phyloP scores from a whole-genome alignment of 2,329 filamentous ascomycete species.

The Elsinoe batatas region DNA sequence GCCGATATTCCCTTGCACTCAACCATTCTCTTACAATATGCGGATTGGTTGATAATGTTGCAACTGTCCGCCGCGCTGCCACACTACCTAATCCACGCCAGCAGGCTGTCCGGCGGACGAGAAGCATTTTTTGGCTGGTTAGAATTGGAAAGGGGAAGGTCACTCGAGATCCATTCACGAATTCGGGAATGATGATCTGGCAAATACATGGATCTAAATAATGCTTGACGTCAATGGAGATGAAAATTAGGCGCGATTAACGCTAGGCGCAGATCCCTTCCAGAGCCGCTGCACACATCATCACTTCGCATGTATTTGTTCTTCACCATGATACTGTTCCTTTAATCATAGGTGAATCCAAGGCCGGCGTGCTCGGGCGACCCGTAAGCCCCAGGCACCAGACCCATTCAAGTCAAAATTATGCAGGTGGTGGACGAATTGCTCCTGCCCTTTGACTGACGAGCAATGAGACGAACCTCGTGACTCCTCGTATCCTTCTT shows the following conservation, averaged over 20 bases:
- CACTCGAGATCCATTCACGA: too few species aligned
- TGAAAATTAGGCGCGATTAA: background rate
- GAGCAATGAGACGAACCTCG: too few species aligned
- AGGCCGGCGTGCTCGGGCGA: too few species aligned
- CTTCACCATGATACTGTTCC: background rate
- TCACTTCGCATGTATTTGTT: background rate
- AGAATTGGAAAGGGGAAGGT: too few species aligned
- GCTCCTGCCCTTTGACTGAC: too few species aligned
- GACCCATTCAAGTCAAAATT: too few species aligned
- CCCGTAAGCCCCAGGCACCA: too few species aligned
- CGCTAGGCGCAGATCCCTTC: background rate
- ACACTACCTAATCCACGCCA: background rate
- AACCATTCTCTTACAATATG: slow-evolving; percentile 27
- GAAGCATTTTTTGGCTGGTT: background rate
- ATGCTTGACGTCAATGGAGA: slow-evolving; percentile 6
- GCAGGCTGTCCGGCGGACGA: background rate
- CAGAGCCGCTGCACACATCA: background rate
- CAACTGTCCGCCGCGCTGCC: slow-evolving; percentile 20
- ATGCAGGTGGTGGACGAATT: too few species aligned
- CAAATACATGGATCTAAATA: too few species aligned
- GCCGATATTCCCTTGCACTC: background rate
- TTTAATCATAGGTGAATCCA: too few species aligned
- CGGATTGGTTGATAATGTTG: slow-evolving; percentile 36
- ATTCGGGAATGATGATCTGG: too few species aligned
- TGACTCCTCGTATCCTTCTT: background rate